These are phyloP conservation scores for Coleophoma crateriformis DNA, from an alignment of 2,329 filamentous ascomycete genomes.

Conservation along the genomic window DNA sequence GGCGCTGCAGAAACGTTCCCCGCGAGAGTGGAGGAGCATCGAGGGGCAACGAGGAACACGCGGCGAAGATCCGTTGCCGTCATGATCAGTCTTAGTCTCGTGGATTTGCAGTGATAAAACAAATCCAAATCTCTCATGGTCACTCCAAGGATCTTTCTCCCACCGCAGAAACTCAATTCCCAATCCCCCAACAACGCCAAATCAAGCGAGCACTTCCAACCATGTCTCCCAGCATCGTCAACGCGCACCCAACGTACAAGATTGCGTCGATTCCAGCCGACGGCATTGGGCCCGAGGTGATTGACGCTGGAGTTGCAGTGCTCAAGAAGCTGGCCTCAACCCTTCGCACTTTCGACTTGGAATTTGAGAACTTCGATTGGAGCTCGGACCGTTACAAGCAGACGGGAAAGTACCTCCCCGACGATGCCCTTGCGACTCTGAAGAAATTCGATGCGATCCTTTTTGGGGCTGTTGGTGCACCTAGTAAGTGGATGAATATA, in stretches of 20 bases:
- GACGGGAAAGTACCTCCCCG: conserved; percentile 53
- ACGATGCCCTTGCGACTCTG: conserved; percentile 46
- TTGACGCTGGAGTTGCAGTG: conserved; percentile 53
- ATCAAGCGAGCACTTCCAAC: not conserved
- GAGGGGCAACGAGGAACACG: no score
- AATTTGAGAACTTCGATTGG: conserved; percentile 57
- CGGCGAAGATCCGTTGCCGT: no score
- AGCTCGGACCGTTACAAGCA: conserved; percentile 52
- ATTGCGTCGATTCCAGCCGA: conserved; percentile 59
- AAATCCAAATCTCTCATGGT: no score
- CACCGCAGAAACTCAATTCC: not conserved
- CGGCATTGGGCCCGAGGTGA: conserved; percentile 60
- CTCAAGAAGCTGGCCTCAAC: conserved; percentile 46
- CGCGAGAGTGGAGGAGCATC: no score
- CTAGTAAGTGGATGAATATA: conserved; percentile 29
- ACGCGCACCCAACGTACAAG: conserved; percentile 28
- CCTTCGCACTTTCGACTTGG: conserved; percentile 51
- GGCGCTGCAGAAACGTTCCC: no score
- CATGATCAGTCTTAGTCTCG: no score
- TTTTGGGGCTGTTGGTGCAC: conserved; percentile 55
- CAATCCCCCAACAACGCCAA: not conserved
- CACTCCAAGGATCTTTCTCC: no score
- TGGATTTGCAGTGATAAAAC: no score
- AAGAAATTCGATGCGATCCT: conserved; percentile 53
- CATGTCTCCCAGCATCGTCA: conserved; percentile 1